These are phyloP conservation scores for Pisolithus marmoratus DNA, from an alignment of 768 basidiomycete species.

Conservation along the genomic window DNA sequence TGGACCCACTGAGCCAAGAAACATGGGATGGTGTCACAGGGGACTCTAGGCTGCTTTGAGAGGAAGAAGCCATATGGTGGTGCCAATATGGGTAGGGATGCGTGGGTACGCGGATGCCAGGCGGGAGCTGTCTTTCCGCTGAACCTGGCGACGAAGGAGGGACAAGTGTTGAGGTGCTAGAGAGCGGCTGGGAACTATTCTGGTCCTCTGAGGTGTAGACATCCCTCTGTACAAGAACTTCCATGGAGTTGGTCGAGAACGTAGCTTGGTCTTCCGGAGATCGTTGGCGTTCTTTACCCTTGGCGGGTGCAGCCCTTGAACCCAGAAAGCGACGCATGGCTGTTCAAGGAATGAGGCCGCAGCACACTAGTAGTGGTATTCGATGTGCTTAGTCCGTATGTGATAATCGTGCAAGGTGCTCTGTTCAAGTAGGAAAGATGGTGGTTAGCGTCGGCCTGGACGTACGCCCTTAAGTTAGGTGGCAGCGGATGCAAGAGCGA, in stretches of 20 bases:
- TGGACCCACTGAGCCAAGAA: conserved; percentile 30
- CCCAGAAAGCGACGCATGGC: conserved; percentile 28
- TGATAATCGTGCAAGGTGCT: conserved; percentile 10
- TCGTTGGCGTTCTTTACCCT: conserved; percentile 22
- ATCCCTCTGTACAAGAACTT: conserved; percentile 27
- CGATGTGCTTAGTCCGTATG: conserved; percentile 11
- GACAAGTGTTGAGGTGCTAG: conserved; percentile 12
- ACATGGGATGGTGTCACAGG: conserved; percentile 33
- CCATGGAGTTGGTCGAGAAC: conserved; percentile 6
- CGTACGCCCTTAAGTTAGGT: conserved; percentile 1
- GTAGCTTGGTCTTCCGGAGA: conserved; percentile 6
- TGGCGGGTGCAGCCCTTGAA: conserved; percentile 18
- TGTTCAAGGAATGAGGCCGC: conserved; percentile 10
- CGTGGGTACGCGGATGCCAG: conserved; percentile 27
- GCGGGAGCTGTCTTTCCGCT: conserved; percentile 18
- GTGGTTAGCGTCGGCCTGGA: conserved; percentile 1
- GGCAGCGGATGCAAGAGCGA: not conserved
- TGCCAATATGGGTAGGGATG: conserved; percentile 33
- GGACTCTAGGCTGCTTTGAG: conserved; percentile 27
- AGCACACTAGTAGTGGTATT: conserved; percentile 10
- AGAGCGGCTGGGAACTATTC: conserved; percentile 11
- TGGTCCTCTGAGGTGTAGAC: conserved; percentile 19
- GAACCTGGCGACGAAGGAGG: conserved; percentile 19
- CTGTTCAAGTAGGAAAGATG: conserved; percentile 1
- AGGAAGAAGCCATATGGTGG: conserved; percentile 27